Evolutionary conservation across 1,284 basidiomycete genomes (phyloP).

Genomic region (Vanrija pseudolonga): DNA sequence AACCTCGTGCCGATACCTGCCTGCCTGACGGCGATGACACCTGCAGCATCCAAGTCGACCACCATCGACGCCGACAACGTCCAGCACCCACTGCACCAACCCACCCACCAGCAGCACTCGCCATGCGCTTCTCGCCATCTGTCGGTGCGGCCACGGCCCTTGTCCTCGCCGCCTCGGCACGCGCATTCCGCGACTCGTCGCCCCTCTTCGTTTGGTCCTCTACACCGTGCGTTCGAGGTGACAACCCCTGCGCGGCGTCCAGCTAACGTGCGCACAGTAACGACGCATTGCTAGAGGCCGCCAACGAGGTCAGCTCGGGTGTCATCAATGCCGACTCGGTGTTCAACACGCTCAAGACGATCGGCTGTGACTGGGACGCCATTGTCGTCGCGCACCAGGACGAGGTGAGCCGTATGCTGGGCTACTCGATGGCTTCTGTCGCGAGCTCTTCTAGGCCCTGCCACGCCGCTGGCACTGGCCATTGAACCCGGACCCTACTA

Average conservation of each 20-base stretch:
- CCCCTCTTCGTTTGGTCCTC: conserved; percentile 43
- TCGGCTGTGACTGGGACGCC: conserved; percentile 45
- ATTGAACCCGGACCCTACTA: background rate
- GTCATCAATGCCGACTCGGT: conserved; percentile 35
- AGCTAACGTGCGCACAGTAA: conserved; percentile 20
- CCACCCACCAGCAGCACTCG: too few relatives aligned
- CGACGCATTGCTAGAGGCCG: conserved; percentile 23
- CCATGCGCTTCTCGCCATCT: conserved; percentile 27
- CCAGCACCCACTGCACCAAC: background rate
- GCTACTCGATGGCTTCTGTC: background rate
- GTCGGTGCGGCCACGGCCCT: conserved; percentile 22
- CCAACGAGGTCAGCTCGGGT: conserved; percentile 26
- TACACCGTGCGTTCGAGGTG: conserved; percentile 26
- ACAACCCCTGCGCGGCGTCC: background rate
- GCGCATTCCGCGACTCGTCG: conserved; percentile 41
- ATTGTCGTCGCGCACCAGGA: conserved; percentile 92
- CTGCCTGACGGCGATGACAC: too few relatives aligned
- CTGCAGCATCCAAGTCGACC: too few relatives aligned
- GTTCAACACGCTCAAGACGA: conserved; percentile 28
- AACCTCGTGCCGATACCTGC: too few relatives aligned
- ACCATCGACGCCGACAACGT: background rate
- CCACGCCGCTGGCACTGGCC: background rate
- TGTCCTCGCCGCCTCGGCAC: conserved; percentile 20
- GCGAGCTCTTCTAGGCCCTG: background rate
- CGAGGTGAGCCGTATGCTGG: conserved; percentile 59